Conservation (phyloP, 371 early-diverging fungal species). For the Mortierella sp. region DNA sequence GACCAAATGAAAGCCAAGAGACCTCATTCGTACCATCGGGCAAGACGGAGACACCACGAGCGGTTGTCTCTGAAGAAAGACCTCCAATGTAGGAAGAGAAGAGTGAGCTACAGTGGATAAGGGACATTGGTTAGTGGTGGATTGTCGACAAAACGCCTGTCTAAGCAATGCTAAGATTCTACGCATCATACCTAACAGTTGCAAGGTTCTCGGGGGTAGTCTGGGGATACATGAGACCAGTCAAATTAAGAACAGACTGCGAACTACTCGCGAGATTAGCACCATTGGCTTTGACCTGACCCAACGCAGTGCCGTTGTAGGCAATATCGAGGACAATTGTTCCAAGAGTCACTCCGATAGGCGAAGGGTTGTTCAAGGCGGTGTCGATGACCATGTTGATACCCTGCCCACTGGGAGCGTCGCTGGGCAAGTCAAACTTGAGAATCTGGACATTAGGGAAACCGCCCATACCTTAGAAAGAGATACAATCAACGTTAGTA, state of each 20-base stretch:
- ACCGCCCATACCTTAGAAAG: constrained; percentile 55
- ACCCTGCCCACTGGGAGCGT: constrained; percentile 69
- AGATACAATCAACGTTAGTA: neutral
- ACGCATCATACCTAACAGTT: constrained; percentile 55
- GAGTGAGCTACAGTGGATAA: constrained; percentile 40
- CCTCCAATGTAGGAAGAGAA: constrained; percentile 72
- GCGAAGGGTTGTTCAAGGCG: constrained; percentile 68
- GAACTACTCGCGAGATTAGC: constrained; percentile 57
- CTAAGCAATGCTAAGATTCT: neutral
- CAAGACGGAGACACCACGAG: constrained; percentile 68
- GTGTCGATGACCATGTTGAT: constrained; percentile 69
- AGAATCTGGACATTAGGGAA: constrained; percentile 68
- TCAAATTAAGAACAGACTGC: constrained; percentile 61
- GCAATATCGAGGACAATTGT: constrained; percentile 67
- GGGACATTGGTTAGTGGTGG: neutral
- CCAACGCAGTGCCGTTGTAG: constrained; percentile 65
- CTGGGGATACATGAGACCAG: constrained; percentile 66
- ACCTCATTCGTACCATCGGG: constrained; percentile 71
- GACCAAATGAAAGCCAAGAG: constrained; percentile 69
- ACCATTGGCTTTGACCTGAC: constrained; percentile 62
- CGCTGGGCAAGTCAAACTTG: constrained; percentile 69
- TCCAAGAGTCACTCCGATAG: constrained; percentile 71
- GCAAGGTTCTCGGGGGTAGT: constrained; percentile 60
- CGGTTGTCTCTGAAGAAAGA: constrained; percentile 62
- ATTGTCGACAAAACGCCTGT: neutral